Evolutionary conservation across 371 early-diverging fungal genomes (phyloP), one percentile per base, ranked within the genome.

Genomic region (Capillidium rhysosporum): DNA sequence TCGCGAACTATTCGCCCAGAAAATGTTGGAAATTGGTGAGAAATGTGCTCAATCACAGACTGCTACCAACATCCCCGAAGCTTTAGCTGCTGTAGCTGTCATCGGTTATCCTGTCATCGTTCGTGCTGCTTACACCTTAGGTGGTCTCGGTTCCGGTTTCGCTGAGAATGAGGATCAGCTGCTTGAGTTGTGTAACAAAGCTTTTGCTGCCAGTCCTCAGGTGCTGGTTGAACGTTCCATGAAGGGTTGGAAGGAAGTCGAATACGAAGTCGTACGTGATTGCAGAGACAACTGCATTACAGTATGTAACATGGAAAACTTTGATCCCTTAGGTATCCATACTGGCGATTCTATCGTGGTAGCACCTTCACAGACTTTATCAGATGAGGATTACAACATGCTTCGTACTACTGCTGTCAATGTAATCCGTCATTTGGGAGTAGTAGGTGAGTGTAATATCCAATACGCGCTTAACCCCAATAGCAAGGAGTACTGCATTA

Each of bases 251-350:
- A 92, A 94, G 67, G 94, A 93, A 66, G 76, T 94, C 54, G 95
- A 94, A 66, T 94, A 94, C 64, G 95, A 94, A 67, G 92, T 94
- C n/a, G 91, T 94, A 39, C 84, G 95, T 63, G 95, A 94, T 69
- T 75, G 82, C 52, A 73, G 76, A 48, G 78, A 94, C 70, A 94
- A 94, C 73, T 94, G 95, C 69, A 87, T 94, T 58, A 91, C 94
- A 25, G 89, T 94, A 48, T 94, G 94, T 71, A 94, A 94, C 76
- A 94, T 92, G 92, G 92, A 94, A 66, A 94, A 94, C 82, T 92
- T 94, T 74, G 94, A 94, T 63, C 94, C 94, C 21, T 77, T 87
- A 9, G 88, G 91, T 44, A 86, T 85, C 55, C 94, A 94, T 68
- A 94, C 94, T 4, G 94, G 94, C 57, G 94, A 94, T 68, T 88